These are phyloP conservation scores for Monosporascus ibericus DNA, from an alignment of 2,329 filamentous ascomycete species.

Conservation along the genomic window DNA sequence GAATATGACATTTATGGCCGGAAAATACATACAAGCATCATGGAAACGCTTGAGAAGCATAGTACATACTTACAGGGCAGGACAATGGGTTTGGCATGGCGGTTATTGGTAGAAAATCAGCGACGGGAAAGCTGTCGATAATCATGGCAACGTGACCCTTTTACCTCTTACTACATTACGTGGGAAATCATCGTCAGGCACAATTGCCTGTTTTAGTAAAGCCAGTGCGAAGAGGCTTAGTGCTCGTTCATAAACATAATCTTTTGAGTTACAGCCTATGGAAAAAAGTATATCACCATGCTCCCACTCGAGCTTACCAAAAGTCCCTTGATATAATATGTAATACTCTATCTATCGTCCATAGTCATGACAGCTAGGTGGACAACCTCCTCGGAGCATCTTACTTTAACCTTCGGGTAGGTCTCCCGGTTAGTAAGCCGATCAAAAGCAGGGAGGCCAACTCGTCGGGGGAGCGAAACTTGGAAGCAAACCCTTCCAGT, in stretches of 20 bases:
- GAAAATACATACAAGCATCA: not conserved
- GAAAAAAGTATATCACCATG: no score
- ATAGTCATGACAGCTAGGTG: no score
- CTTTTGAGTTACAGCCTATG: not conserved
- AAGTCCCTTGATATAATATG: no score
- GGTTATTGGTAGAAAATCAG: not conserved
- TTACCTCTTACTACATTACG: not conserved
- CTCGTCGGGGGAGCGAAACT: not conserved
- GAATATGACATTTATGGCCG: not conserved
- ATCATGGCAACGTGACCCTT: not conserved
- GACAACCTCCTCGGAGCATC: no score
- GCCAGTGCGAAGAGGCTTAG: not conserved
- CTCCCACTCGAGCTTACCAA: no score
- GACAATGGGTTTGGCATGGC: not conserved
- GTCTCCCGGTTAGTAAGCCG: not conserved
- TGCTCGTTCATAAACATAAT: slow-evolving; percentile 2
- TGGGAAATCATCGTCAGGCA: slow-evolving; percentile 12
- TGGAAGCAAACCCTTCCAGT: slow-evolving; percentile 3
- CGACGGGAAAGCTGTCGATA: not conserved
- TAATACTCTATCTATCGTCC: no score
- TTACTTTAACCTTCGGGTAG: no score
- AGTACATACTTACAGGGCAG: not conserved
- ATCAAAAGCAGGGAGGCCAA: not conserved
- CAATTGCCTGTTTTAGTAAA: slow-evolving; percentile 7
- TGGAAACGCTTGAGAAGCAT: not conserved